Evolutionary conservation across 2,329 filamentous ascomycete genomes (phyloP), one percentile per base, ranked within the genome.

Genomic region (Penicillium fuscoglaucum): DNA sequence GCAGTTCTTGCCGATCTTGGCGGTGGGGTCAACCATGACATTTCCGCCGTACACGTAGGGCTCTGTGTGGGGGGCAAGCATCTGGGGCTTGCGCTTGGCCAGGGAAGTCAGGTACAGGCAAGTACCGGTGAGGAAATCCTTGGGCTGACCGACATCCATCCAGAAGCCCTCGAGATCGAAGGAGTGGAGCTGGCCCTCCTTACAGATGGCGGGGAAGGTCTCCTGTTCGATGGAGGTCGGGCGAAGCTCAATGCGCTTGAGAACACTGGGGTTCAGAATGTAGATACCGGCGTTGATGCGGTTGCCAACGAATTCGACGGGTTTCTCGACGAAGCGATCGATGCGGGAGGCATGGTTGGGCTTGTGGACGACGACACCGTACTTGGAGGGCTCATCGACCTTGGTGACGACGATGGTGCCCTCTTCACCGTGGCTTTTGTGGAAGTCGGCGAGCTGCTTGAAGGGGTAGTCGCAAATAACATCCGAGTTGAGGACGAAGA

Each of bases 141-240:
- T 99, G 69, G 93, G 93, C 80, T 99, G 93, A 70, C 93, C 93
- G 65, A 99, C 91, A 70, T 98, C 93, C 93, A 98, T 98, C 93
- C 93, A 98, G 86, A 96, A 98, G 68, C 93, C 92, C 67, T 97
- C 92, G 31, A 98, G 86, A 74, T 98, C 93, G 74, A 96, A 97
- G 1, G 91, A 96, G 84, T 98, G 93, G 63, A 98, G 82, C 78
- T 93, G 86, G 65, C 91, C 91, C 70, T 97, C 93, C 70, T 84
- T 87, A 79, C 90, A 90, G 76, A 98, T 95, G 68, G 91, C 87
- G 47, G 93, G 93, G 90, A 99, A 99, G 35, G 92, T 97, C 82
- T 98, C 95, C 81, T 98, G 93, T 81, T 99, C 93, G 74, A 98
- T 99, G 7, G 92, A 96, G 51, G 93, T 98, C 43, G 95, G 95